These are phyloP conservation scores for Maudiozyma turicensis DNA, from an alignment of 805 yeast species.

Conservation along the genomic window DNA sequence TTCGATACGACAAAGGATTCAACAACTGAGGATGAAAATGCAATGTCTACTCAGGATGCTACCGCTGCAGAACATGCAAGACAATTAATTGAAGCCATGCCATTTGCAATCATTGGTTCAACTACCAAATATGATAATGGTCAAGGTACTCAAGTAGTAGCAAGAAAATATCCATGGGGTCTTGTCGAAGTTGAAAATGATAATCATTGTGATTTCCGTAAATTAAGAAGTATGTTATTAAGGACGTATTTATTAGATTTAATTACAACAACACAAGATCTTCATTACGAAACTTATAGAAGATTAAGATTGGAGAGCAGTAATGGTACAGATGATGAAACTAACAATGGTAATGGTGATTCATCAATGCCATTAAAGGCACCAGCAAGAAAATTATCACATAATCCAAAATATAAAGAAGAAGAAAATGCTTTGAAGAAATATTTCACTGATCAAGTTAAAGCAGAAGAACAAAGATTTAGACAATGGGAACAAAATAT, in stretches of 20 bases:
- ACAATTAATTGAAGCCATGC: constrained; percentile 74
- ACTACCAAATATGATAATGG: constrained; percentile 58
- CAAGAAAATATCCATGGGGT: constrained; percentile 89
- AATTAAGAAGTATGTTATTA: constrained; percentile 65
- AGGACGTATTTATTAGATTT: constrained; percentile 80
- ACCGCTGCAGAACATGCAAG: constrained; percentile 74
- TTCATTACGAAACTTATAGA: constrained; percentile 76
- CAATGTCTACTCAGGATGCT: constrained; percentile 35
- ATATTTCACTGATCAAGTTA: constrained; percentile 92
- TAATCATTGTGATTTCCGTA: constrained; percentile 74
- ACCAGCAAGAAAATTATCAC: constrained; percentile 43
- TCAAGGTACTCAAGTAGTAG: constrained; percentile 58
- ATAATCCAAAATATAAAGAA: constrained; percentile 89
- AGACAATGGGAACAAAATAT: constrained; percentile 98
- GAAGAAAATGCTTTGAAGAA: constrained; percentile 91
- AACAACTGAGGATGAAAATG: not conserved
- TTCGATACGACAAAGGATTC: constrained; percentile 5
- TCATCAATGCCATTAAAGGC: constrained; percentile 29
- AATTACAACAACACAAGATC: constrained; percentile 66
- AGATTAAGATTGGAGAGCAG: constrained; percentile 51
- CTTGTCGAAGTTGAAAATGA: constrained; percentile 81
- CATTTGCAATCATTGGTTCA: constrained; percentile 75
- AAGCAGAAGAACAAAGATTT: constrained; percentile 92
- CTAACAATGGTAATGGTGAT: constrained; percentile 8
- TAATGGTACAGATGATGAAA: constrained; percentile 20